These are phyloP conservation scores for Scenedesmus sp. DNA, from an alignment of 163 green algal species.

Conservation along the genomic window DNA sequence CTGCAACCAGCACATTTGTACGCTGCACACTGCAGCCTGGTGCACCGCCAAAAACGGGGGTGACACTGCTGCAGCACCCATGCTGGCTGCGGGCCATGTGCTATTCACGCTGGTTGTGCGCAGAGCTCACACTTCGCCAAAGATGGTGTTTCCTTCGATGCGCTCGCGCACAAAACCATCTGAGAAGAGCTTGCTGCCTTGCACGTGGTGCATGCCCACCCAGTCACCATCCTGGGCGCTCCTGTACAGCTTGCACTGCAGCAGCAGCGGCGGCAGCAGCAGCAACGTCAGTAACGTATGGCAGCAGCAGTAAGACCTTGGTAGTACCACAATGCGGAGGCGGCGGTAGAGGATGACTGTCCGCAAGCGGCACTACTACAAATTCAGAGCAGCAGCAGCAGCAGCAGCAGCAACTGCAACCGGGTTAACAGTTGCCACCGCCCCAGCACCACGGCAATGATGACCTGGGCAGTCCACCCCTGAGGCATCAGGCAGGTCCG, in stretches of 20 bases:
- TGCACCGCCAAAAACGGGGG: no score
- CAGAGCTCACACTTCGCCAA: background rate
- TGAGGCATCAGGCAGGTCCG: no score
- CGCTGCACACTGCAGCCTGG: no score
- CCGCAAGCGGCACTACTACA: no score
- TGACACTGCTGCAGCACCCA: no score
- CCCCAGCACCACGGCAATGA: no score
- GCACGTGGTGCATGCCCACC: background rate
- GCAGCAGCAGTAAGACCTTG: background rate
- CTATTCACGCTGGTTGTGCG: no score
- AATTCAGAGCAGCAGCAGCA: background rate
- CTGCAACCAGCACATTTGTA: no score
- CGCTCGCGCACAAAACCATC: background rate
- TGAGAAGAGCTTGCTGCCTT: background rate
- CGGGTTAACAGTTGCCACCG: no score
- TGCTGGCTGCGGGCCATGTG: no score
- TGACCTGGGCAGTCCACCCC: no score
- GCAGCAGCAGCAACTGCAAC: no score
- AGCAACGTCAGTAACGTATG: background rate
- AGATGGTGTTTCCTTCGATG: background rate
- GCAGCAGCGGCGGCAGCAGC: slow-evolving; percentile 3
- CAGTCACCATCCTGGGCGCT: background rate
- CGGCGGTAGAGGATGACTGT: background rate
- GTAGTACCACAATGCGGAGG: background rate
- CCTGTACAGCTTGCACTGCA: background rate